phyloP scores from a whole-genome alignment of 129 eudicot species.

The Ambrosia trifida region DNA sequence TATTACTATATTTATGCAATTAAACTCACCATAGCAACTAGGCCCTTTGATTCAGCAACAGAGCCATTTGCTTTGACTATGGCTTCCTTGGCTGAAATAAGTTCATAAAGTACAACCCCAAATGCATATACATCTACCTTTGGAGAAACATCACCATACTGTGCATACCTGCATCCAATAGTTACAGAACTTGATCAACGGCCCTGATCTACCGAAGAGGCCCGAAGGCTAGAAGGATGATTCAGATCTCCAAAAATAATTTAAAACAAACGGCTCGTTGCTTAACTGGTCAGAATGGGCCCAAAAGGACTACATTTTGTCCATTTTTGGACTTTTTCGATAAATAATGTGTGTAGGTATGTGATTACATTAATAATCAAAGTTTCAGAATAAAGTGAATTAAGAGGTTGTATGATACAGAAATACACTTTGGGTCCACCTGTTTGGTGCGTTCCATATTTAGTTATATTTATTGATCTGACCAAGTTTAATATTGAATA shows the following conservation, averaged over 20 bases:
- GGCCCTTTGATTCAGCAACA: slow-evolving; percentile 61
- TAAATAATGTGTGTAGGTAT: neutral
- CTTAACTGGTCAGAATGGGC: neutral
- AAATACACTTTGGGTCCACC: neutral
- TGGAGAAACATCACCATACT: slow-evolving; percentile 76
- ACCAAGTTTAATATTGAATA: neutral
- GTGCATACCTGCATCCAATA: slow-evolving; percentile 70
- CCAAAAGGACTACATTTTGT: neutral
- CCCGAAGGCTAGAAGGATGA: neutral
- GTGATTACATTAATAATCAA: neutral
- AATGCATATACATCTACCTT: slow-evolving; percentile 95
- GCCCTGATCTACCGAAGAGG: neutral
- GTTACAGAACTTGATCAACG: slow-evolving; percentile 7
- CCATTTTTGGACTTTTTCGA: neutral
- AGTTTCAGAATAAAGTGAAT: neutral
- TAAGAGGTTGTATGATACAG: neutral
- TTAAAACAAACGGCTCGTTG: neutral
- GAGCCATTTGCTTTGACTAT: slow-evolving; percentile 61
- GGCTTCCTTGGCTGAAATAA: slow-evolving; percentile 92
- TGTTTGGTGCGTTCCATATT: neutral
- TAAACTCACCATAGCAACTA: slow-evolving; percentile 71
- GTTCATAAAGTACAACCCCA: slow-evolving; percentile 92
- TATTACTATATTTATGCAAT: neutral
- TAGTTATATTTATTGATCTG: neutral
- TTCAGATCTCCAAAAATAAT: neutral